Base-by-base conservation (phyloP, 345 rosid species). In the Erodium maritimum region DNA sequence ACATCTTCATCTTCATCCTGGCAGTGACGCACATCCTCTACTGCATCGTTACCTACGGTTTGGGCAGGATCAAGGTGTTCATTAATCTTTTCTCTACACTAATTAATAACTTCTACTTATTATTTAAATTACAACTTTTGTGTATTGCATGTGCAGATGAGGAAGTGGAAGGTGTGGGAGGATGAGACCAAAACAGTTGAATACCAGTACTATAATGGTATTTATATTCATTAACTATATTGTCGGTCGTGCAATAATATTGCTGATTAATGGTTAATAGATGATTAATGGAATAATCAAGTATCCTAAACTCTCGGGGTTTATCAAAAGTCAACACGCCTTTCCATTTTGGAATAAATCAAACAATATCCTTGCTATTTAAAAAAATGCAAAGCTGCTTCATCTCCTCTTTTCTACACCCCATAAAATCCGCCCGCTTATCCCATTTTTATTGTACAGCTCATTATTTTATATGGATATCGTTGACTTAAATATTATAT, bases 81-180 rank as follows among this genome's bases (percentile, higher is more conserved):
- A 29, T 17, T 3, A 12, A 48, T 51, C 1, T 8, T 1, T 17
- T 5, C 33, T 4, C 8, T 42, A 10, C 3, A 42, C 48, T 16
- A 10, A 37, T 37, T 37, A 37, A 42, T 11, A 29, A 11, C n/a
- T n/a, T n/a, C n/a, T n/a, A n/a, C n/a, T n/a, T n/a, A n/a, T n/a
- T n/a, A n/a, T 29, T 29, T 6, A 29, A 29, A 29, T 29, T 5
- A 29, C 37, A 29, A 29, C 59, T 37, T 24, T 17, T 33, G 17
- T 25, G 23, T 29, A 55, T 66, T 29, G 9, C 60, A 21, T 52
- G 58, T 70, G 62, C 77, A 91, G 98, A 91, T 86, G 93, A 86
- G 80, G 67, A 91, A 65, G 76, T 91, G 98, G 98, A 82, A 75
- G 72, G 61, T 65, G 6, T 91, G 98, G 98, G 98, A 91, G 68